Evolutionary conservation across 164 flowering plant species (phyloP).

Genomic region (Vitis riparia): DNA sequence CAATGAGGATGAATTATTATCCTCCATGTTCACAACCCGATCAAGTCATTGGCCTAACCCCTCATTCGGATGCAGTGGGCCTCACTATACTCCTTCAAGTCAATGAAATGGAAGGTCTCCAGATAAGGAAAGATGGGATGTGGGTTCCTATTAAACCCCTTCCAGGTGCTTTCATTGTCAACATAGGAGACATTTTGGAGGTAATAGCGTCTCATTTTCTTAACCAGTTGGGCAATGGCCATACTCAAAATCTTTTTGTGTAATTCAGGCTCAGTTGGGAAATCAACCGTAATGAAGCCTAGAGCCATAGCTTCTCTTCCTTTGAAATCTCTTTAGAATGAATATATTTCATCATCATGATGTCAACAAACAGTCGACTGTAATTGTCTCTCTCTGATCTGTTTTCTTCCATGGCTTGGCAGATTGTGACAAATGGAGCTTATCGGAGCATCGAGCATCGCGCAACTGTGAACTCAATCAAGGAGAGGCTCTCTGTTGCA

Average conservation of each 20-base stretch:
- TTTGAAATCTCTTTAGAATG: too few species aligned
- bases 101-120: slow-evolving; percentile 38
- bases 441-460: slow-evolving; percentile 41
- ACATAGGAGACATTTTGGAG: slow-evolving; percentile 41
- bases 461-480: slow-evolving; percentile 24
- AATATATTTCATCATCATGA: too few species aligned
- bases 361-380: too few species aligned
- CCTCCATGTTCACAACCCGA: slow-evolving; percentile 48
- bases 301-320: too few species aligned
- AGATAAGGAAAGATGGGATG: slow-evolving; percentile 34
- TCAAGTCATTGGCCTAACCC: slow-evolving; percentile 33
- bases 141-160: slow-evolving; percentile 34
- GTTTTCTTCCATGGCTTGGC: background rate
- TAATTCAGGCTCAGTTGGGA: too few species aligned
- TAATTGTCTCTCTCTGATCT: too few species aligned
- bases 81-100: slow-evolving; percentile 41
- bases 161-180: slow-evolving; percentile 42
- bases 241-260: too few species aligned
- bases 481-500: slow-evolving; percentile 32
- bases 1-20: slow-evolving; percentile 43
- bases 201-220: slow-evolving; percentile 4
- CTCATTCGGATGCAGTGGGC: slow-evolving; percentile 38
- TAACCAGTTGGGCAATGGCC: background rate
- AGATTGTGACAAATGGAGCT: slow-evolving; percentile 34
- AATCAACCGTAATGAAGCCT: too few species aligned